Evolutionary conservation across 805 yeast genomes (phyloP).

Genomic region (Ogataea degrootiae): DNA sequence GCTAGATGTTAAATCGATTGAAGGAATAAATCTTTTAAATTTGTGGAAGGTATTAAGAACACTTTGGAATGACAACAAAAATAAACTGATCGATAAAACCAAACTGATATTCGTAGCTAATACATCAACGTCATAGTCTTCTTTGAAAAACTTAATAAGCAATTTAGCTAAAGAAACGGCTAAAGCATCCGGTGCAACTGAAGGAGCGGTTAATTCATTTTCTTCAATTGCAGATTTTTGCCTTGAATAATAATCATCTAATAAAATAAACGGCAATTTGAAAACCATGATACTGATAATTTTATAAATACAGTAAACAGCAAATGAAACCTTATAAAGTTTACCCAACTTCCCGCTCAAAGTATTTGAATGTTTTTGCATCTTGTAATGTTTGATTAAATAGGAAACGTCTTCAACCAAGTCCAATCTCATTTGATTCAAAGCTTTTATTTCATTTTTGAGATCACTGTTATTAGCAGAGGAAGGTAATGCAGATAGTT

Average conservation of each 20-base stretch:
- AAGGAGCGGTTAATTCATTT: not conserved
- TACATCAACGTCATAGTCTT: slow-evolving; percentile 32
- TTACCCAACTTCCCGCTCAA: slow-evolving; percentile 11
- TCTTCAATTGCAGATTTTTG: slow-evolving; percentile 1
- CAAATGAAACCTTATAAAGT: slow-evolving; percentile 24
- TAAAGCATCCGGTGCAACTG: slow-evolving; percentile 37
- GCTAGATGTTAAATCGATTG: slow-evolving; percentile 22
- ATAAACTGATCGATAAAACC: slow-evolving; percentile 52
- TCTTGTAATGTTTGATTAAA: slow-evolving; percentile 7
- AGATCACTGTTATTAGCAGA: slow-evolving; percentile 24
- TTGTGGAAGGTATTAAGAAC: slow-evolving; percentile 59
- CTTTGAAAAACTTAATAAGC: slow-evolving; percentile 22
- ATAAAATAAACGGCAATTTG: slow-evolving; percentile 33
- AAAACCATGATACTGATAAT: slow-evolving; percentile 37
- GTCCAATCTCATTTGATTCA: slow-evolving; percentile 27
- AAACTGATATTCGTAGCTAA: slow-evolving; percentile 44
- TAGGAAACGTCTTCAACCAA: slow-evolving; percentile 13
- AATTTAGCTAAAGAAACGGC: slow-evolving; percentile 45
- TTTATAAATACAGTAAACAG: slow-evolving; percentile 47
- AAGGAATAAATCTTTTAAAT: slow-evolving; percentile 27
- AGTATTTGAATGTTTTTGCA: slow-evolving; percentile 6
- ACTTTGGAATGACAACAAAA: slow-evolving; percentile 59
- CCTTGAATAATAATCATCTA: slow-evolving; percentile 8
- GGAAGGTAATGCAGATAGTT: slow-evolving; percentile 25
- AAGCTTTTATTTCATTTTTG: slow-evolving; percentile 35